These are phyloP conservation scores for Candida maesae DNA, from an alignment of 805 yeast species.

Conservation along the genomic window DNA sequence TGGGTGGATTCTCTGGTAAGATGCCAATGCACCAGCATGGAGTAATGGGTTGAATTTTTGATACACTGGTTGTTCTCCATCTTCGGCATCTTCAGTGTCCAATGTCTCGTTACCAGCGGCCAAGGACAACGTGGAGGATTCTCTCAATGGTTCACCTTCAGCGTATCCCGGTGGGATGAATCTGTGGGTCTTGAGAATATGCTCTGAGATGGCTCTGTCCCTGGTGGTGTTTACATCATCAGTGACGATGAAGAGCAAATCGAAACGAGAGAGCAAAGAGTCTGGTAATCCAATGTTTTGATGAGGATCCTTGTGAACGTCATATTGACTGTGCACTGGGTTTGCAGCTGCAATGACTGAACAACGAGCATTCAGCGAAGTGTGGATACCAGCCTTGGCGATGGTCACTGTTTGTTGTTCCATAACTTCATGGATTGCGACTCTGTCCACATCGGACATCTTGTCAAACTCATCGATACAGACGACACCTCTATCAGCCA, in stretches of 20 bases:
- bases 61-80: conserved; percentile 46
- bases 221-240: conserved; percentile 85
- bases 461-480: conserved; percentile 99
- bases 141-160: conserved; percentile 93
- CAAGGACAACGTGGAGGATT: conserved; percentile 60
- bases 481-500: conserved; percentile 95
- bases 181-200: conserved; percentile 90
- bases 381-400: conserved; percentile 97
- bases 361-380: conserved; percentile 94
- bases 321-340: conserved; percentile 96
- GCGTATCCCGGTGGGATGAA: conserved; percentile 81
- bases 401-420: conserved; percentile 98
- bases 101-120: conserved; percentile 73
- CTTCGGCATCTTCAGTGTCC: conserved; percentile 41
- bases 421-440: conserved; percentile 99
- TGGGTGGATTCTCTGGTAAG: conserved; percentile 30
- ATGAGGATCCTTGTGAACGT: conserved; percentile 93
- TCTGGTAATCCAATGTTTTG: conserved; percentile 96
- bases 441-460: conserved; percentile 95
- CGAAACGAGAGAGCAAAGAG: conserved; percentile 94
- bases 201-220: conserved; percentile 88
- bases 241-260: conserved; percentile 89
- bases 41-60: conserved; percentile 79
- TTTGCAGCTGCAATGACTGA: conserved; percentile 97
- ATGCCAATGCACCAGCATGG: conserved; percentile 70